Evolutionary conservation across 148 eudicot species (phyloP).

Genomic region (Rhododendron ovatum): DNA sequence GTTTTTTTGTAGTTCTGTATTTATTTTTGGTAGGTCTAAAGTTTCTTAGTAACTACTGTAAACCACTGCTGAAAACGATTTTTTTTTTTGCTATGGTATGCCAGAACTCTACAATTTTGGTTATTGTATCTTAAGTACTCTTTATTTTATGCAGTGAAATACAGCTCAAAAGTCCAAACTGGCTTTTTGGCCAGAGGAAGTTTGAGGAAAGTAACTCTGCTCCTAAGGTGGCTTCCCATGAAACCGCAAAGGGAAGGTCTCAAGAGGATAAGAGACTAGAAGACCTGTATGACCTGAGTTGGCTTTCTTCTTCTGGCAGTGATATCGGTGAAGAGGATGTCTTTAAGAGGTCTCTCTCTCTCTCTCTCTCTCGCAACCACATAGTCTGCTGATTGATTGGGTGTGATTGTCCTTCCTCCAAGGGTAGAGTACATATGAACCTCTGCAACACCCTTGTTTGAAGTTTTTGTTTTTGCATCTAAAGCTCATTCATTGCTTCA

Average conservation of each 20-base stretch:
- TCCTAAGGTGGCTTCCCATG: slow-evolving; percentile 37
- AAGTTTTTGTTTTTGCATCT: neutral
- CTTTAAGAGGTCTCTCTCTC: slow-evolving; percentile 45
- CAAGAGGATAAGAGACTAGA: slow-evolving; percentile 33
- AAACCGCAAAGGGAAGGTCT: slow-evolving; percentile 29
- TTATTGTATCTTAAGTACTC: neutral
- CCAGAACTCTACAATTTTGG: neutral
- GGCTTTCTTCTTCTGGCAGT: slow-evolving; percentile 48
- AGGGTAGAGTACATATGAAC: neutral
- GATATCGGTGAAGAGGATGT: slow-evolving; percentile 64
- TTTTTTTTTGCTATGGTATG: neutral
- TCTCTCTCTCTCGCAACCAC: neutral
- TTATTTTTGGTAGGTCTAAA: neutral
- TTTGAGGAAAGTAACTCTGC: slow-evolving; percentile 48
- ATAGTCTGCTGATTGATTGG: neutral
- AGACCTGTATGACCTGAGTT: slow-evolving; percentile 45
- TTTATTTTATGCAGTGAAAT: slow-evolving; percentile 62
- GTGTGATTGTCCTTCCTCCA: neutral
- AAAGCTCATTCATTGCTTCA: neutral
- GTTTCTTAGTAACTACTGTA: neutral
- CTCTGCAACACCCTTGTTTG: neutral
- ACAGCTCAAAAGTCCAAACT: slow-evolving; percentile 94
- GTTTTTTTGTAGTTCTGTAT: neutral
- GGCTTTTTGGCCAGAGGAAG: slow-evolving; percentile 94
- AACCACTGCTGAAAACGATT: neutral